Base-by-base conservation (phyloP, 2,329 filamentous ascomycete genomes). In the Hymenoscyphus scutula region DNA sequence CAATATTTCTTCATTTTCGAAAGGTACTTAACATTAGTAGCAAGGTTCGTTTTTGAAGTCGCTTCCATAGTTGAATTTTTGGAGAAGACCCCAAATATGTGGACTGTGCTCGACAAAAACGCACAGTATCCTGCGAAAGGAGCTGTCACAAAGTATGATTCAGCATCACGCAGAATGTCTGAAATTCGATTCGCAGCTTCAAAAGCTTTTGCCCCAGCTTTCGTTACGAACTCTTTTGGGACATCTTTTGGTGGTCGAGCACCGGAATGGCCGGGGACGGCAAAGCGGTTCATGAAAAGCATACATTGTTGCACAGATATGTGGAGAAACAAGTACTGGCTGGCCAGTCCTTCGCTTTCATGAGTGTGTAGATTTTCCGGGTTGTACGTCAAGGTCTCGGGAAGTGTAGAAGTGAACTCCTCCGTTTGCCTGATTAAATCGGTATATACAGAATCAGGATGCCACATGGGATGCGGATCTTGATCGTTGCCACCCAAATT, bases 1-100 rank as follows among this genome's bases (percentile, higher is more conserved):
- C 95, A 99, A 72, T 95, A 93, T 64, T 91, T 91, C 80, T 97
- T 97, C 91, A 98, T 96, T 76, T 91, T 95, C 60, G 89, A 89
- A 53, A 99, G 78, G 71, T 95, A 98, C 72, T 89, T 91, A 70
- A 98, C 89, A 68, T 97, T 98, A 67, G 88, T 90, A 0, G 90
- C 87, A 17, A 97, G 80, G 71, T 97, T 93, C 67, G 88, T 86
- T 77, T 96, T 97, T 8, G 91, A 92, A 8, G 85, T 84, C 13
- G 84, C 83, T 74, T 96, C 91, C 57, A 96, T 82, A 11, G 85
- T 79, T 15, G 87, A 79, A 67, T 96, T 93, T 65, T 91, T 91
- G 3, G 92, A 95, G 73, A 97, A 96, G 3, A 96, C 92, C 5
- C 92, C 92, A 69, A 92, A 89, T 25, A 98, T 90, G 72, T 98